Evolutionary conservation across 352 stramenopile species (phyloP).

Genomic region (Phytopythium helicoides): DNA sequence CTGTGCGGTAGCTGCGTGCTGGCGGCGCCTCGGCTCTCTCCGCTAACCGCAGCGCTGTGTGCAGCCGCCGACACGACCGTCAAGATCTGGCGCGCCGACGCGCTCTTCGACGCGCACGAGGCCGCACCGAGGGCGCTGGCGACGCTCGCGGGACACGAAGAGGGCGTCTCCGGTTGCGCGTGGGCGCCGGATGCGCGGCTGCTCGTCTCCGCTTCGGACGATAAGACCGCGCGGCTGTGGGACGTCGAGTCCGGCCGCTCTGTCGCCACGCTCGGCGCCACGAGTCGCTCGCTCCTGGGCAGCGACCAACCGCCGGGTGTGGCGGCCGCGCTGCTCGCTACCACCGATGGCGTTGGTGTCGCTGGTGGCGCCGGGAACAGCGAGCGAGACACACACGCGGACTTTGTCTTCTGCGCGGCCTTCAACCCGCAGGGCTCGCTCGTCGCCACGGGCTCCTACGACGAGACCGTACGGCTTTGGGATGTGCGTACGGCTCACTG

Average conservation of each 20-base stretch:
- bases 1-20: constrained; percentile 29
- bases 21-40: constrained; percentile 3
- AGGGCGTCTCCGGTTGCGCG: constrained; percentile 93
- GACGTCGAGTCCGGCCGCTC: constrained; percentile 87
- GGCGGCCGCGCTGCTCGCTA: constrained; percentile 6
- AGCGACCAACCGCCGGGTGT: constrained; percentile 5
- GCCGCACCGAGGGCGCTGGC: constrained; percentile 15
- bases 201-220: constrained; percentile 94
- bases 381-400: constrained; percentile 90
- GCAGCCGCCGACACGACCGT: constrained; percentile 72
- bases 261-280: constrained; percentile 66
- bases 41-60: background rate
- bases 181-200: constrained; percentile 88
- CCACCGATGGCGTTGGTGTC: background rate
- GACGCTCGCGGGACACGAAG: constrained; percentile 85
- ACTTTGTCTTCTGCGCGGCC: constrained; percentile 94
- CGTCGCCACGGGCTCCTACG: constrained; percentile 88
- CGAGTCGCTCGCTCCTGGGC: constrained; percentile 28
- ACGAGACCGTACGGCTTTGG: constrained; percentile 96
- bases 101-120: constrained; percentile 13
- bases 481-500: constrained; percentile 91
- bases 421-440: constrained; percentile 95
- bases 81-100: constrained; percentile 63
- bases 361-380: constrained; percentile 10
- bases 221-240: constrained; percentile 95